phyloP scores from a whole-genome alignment of 2,329 filamentous ascomycete species.

The Sarocladium strictum region DNA sequence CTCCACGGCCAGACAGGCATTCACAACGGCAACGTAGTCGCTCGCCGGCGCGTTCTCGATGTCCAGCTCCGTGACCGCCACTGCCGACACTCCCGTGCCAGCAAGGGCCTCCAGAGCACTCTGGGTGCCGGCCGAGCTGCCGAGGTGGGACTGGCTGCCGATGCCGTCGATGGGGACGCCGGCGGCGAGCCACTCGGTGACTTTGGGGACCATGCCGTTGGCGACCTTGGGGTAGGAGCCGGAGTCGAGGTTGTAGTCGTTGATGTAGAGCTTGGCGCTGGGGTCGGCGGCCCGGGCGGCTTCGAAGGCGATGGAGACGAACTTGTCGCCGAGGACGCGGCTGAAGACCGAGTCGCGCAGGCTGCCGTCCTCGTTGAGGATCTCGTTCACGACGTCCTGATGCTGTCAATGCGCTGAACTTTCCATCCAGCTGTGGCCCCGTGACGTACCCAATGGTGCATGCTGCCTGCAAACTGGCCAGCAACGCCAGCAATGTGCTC shows the following conservation, averaged over 20 bases:
- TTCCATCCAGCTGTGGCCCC: not conserved
- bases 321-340: conserved; percentile 62
- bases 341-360: conserved; percentile 59
- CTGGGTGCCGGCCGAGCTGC: conserved; percentile 37
- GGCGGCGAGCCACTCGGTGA: conserved; percentile 56
- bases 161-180: conserved; percentile 65
- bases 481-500: conserved; percentile 54
- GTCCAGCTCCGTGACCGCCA: conserved; percentile 64
- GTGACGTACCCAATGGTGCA: conserved; percentile 45
- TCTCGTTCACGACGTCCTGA: conserved; percentile 56
- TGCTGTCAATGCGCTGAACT: not conserved
- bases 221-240: conserved; percentile 51
- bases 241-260: conserved; percentile 64
- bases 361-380: conserved; percentile 54
- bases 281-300: conserved; percentile 63
- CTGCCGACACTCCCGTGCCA: conserved; percentile 43
- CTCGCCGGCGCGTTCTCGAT: conserved; percentile 48
- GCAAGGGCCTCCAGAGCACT: conserved; percentile 48
- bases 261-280: conserved; percentile 66
- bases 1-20: conserved; percentile 50
- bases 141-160: conserved; percentile 53
- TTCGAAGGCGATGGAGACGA: conserved; percentile 63
- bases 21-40: conserved; percentile 55
- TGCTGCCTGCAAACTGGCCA: conserved; percentile 54
- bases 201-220: conserved; percentile 47